Percentiles rank a stretch among this genome's conserved stretches.
phyloP scores from a whole-genome alignment of 805 yeast genomes.

The Pichia exigua region DNA sequence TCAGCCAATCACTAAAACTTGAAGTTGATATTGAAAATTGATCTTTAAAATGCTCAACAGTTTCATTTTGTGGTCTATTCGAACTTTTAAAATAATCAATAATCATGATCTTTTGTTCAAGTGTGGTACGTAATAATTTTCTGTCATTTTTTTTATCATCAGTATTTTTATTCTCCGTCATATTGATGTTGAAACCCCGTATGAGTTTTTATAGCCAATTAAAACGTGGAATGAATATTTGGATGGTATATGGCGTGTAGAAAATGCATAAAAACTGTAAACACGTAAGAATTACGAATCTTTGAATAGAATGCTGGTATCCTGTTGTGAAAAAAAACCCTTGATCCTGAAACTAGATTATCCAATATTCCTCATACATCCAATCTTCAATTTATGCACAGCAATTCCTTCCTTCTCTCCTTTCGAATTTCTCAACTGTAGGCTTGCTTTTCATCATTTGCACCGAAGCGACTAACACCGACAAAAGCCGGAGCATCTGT shows the following conservation, averaged over 20 bases:
- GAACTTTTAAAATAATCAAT: slow-evolving; percentile 42
- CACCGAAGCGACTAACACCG: not conserved
- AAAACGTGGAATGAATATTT: not conserved
- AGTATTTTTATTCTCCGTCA: not conserved
- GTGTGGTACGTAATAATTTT: slow-evolving; percentile 35
- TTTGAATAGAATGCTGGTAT: not conserved
- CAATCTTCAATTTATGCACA: not conserved
- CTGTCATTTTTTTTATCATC: not conserved
- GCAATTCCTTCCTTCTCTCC: not conserved
- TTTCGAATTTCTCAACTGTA: not conserved
- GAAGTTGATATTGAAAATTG: slow-evolving; percentile 51
- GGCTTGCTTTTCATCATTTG: too few relatives aligned
- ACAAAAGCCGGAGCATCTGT: not conserved
- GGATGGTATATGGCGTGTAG: not conserved
- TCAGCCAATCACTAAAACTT: slow-evolving; percentile 54
- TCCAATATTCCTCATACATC: not conserved
- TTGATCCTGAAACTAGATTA: too few relatives aligned
- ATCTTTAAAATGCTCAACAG: slow-evolving; percentile 45
- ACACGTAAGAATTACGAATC: too few relatives aligned
- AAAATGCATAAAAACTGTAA: not conserved
- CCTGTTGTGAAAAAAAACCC: not conserved
- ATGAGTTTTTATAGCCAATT: not conserved
- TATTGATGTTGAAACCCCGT: not conserved
- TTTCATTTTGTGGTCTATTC: slow-evolving; percentile 48
- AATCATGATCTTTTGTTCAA: slow-evolving; percentile 51